phyloP scores from a whole-genome alignment of 805 yeast species.

The Cyberlindnera maritima region DNA sequence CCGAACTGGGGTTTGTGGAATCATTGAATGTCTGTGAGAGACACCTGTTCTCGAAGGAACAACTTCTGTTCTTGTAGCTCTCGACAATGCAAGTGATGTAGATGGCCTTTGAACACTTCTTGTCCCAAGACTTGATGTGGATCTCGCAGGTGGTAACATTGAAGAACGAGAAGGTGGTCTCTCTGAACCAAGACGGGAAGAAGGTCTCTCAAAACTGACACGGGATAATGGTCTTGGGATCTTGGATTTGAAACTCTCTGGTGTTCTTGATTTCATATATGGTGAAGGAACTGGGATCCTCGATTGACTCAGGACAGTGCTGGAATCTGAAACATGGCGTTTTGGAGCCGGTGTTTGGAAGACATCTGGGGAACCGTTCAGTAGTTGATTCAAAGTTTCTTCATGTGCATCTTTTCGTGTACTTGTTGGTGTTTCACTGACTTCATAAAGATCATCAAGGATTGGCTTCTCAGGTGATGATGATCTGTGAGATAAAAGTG shows the following conservation, averaged over 20 bases:
- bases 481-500: constrained; percentile 2
- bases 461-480: constrained; percentile 3
- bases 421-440: neutral
- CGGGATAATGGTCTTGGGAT: constrained; percentile 27
- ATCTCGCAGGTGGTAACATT: constrained; percentile 3
- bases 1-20: constrained; percentile 26
- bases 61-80: constrained; percentile 12
- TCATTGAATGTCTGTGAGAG: constrained; percentile 21
- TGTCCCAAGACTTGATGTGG: constrained; percentile 16
- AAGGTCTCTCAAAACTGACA: constrained; percentile 13
- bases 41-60: constrained; percentile 13
- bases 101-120: constrained; percentile 15
- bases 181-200: constrained; percentile 5
- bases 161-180: constrained; percentile 2
- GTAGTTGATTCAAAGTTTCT: constrained; percentile 12
- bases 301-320: constrained; percentile 9
- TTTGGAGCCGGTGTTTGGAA: constrained; percentile 22
- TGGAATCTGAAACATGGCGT: constrained; percentile 11
- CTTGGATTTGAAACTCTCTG: constrained; percentile 15
- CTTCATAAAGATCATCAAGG: neutral
- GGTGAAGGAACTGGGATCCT: constrained; percentile 13
- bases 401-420: constrained; percentile 12
- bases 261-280: constrained; percentile 5
- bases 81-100: constrained; percentile 20
- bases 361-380: constrained; percentile 7